Evolutionary conservation across 1,284 basidiomycete species (phyloP).

Genomic region (Irpex sp.): DNA sequence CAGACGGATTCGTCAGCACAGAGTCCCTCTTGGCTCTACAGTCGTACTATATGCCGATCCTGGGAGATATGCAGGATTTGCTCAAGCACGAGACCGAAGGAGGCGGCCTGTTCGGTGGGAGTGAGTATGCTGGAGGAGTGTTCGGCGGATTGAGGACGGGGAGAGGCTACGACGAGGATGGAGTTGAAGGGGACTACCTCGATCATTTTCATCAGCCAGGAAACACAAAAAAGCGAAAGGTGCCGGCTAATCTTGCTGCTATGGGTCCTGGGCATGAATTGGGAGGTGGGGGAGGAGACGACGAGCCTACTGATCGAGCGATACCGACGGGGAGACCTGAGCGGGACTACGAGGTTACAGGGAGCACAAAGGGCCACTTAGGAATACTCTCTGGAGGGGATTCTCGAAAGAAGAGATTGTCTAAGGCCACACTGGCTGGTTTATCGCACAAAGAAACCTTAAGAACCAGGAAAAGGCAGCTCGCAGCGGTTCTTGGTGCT

Average conservation of each 20-base stretch:
- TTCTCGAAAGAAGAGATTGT: constrained; percentile 45
- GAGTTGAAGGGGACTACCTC: constrained; percentile 53
- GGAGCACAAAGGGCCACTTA: not conserved
- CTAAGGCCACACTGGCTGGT: constrained; percentile 60
- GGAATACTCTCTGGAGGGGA: not conserved
- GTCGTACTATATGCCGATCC: constrained; percentile 59
- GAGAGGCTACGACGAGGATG: constrained; percentile 40
- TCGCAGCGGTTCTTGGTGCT: constrained; percentile 62
- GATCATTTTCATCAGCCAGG: constrained; percentile 70
- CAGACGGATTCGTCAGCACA: constrained; percentile 21
- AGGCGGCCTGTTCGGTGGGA: not conserved
- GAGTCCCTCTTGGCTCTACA: constrained; percentile 42
- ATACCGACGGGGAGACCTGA: constrained; percentile 22
- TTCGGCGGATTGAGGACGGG: constrained; percentile 20
- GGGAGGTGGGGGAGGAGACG: constrained; percentile 35
- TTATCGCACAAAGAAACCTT: constrained; percentile 73
- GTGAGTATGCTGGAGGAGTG: constrained; percentile 4
- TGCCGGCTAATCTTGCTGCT: constrained; percentile 51
- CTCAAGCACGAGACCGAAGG: constrained; percentile 23
- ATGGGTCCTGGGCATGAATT: constrained; percentile 36
- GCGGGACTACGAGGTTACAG: constrained; percentile 20
- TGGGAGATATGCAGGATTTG: constrained; percentile 44
- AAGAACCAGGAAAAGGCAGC: constrained; percentile 61
- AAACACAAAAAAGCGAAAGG: constrained; percentile 85
- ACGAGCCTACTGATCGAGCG: constrained; percentile 30